phyloP scores from a whole-genome alignment of 805 yeast genomes.

The Teunomyces tritomae region DNA sequence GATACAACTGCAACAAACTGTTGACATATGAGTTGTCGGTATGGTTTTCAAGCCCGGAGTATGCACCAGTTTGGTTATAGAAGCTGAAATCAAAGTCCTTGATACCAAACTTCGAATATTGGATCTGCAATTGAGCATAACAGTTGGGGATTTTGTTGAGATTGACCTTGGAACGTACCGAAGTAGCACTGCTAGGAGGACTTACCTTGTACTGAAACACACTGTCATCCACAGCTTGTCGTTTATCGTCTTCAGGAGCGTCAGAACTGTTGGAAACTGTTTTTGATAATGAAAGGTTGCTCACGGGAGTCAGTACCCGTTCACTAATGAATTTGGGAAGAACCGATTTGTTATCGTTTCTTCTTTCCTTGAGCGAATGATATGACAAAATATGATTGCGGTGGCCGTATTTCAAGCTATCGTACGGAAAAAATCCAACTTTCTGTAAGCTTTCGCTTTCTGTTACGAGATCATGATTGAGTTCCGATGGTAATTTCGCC shows the following conservation, averaged over 20 bases:
- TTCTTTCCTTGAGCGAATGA: slow-evolving; percentile 28
- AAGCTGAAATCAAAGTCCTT: slow-evolving; percentile 89
- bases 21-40: slow-evolving; percentile 72
- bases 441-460: slow-evolving; percentile 13
- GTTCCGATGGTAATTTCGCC: slow-evolving; percentile 57
- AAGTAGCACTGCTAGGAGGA: background rate
- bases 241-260: background rate
- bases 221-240: background rate
- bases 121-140: slow-evolving; percentile 69
- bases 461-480: slow-evolving; percentile 48
- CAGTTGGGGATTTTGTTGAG: slow-evolving; percentile 60
- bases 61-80: slow-evolving; percentile 61
- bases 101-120: slow-evolving; percentile 87
- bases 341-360: slow-evolving; percentile 10
- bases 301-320: slow-evolving; percentile 8
- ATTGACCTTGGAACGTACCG: slow-evolving; percentile 5
- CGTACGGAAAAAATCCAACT: slow-evolving; percentile 38
- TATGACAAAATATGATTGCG: slow-evolving; percentile 49
- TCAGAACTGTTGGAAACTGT: slow-evolving; percentile 9
- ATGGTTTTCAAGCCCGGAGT: slow-evolving; percentile 87
- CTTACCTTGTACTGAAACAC: slow-evolving; percentile 19
- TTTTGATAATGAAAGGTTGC: slow-evolving; percentile 10
- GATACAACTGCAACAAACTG: slow-evolving; percentile 72
- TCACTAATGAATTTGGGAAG: slow-evolving; percentile 65
- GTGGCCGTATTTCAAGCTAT: slow-evolving; percentile 53